These are phyloP conservation scores for Metschnikowia rubicola DNA, from an alignment of 805 yeast genomes.

Conservation along the genomic window DNA sequence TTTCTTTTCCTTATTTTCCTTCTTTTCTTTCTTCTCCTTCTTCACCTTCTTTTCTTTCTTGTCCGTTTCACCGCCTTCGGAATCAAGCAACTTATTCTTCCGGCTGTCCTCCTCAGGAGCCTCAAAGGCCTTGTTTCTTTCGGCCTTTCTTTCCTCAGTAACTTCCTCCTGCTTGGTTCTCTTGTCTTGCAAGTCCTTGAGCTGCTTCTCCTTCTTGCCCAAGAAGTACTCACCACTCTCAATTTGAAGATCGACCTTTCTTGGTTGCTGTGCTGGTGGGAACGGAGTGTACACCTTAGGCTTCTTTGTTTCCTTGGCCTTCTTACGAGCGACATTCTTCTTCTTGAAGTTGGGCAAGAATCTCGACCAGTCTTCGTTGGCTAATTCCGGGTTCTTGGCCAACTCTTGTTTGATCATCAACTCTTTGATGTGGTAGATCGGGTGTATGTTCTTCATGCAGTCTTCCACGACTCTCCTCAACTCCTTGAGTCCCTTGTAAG, in stretches of 20 bases:
- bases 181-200: constrained; percentile 69
- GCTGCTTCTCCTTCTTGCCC: constrained; percentile 77
- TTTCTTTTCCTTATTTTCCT: constrained; percentile 25
- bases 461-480: constrained; percentile 94
- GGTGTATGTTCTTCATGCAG: constrained; percentile 95
- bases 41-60: constrained; percentile 18
- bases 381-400: constrained; percentile 91
- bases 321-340: constrained; percentile 91
- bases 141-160: constrained; percentile 60
- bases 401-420: constrained; percentile 95
- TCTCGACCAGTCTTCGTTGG: constrained; percentile 94
- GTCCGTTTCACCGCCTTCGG: constrained; percentile 15
- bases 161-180: constrained; percentile 72
- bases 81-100: constrained; percentile 35
- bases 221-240: constrained; percentile 98
- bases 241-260: constrained; percentile 94
- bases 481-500: constrained; percentile 87
- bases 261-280: constrained; percentile 97
- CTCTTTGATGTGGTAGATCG: constrained; percentile 96
- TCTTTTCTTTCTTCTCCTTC: constrained; percentile 22
- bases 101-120: constrained; percentile 80
- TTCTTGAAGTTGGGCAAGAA: constrained; percentile 95
- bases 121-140: constrained; percentile 71
- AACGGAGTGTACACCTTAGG: constrained; percentile 86
- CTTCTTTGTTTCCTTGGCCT: constrained; percentile 60